phyloP scores from a whole-genome alignment of 2,329 filamentous ascomycete genomes.

The Aspergillus texensis region DNA sequence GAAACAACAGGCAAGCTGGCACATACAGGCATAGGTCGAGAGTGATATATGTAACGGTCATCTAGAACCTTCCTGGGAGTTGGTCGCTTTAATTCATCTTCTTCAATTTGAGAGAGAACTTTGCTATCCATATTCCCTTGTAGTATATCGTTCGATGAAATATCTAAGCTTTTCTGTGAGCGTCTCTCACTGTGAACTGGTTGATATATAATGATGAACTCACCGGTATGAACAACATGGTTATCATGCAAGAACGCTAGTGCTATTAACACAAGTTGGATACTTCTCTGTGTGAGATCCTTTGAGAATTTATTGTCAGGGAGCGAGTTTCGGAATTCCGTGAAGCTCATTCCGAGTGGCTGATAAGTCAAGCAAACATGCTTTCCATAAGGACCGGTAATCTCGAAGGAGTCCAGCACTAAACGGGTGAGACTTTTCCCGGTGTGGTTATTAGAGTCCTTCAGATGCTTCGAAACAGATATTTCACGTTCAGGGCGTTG shows the following conservation, averaged over 20 bases:
- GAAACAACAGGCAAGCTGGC: constrained; percentile 28
- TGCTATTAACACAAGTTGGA: constrained; percentile 22
- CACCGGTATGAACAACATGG: constrained; percentile 29
- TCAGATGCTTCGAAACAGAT: constrained; percentile 25
- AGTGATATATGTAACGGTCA: constrained; percentile 32
- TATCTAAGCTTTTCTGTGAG: constrained; percentile 23
- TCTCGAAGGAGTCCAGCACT: constrained; percentile 32
- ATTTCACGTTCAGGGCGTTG: constrained; percentile 18
- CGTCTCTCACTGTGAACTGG: neutral
- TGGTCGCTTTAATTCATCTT: constrained; percentile 30
- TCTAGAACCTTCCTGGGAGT: constrained; percentile 32
- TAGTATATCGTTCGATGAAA: constrained; percentile 37
- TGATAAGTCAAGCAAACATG: constrained; percentile 30
- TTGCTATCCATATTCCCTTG: constrained; percentile 28
- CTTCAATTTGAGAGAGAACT: constrained; percentile 31
- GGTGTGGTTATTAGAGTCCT: constrained; percentile 13
- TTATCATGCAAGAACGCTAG: constrained; percentile 30
- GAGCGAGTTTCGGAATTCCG: constrained; percentile 18
- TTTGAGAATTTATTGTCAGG: constrained; percentile 14
- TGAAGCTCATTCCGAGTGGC: constrained; percentile 26
- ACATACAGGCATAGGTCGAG: constrained; percentile 23
- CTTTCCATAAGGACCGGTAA: constrained; percentile 24
- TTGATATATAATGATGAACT: neutral
- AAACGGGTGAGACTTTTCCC: constrained; percentile 26
- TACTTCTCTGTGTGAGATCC: constrained; percentile 22